Conservation (phyloP, 1,284 basidiomycete genomes). For the Sutorius eximius region DNA sequence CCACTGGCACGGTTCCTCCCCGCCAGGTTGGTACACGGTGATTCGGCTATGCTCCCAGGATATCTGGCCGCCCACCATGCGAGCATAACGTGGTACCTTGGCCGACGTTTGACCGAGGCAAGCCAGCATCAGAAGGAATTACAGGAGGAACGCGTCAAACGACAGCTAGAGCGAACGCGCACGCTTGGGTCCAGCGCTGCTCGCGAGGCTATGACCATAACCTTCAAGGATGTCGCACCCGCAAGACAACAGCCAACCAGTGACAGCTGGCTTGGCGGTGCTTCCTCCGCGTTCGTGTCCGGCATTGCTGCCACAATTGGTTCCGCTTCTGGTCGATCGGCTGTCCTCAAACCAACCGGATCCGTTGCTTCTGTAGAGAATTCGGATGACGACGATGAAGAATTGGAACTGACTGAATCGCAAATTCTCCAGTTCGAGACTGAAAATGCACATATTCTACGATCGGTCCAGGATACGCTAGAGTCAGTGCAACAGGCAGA, state of each 20-base stretch:
- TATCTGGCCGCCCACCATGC: constrained; percentile 81
- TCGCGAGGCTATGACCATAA: constrained; percentile 53
- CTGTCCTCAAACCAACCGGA: constrained; percentile 23
- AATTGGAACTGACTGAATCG: constrained; percentile 73
- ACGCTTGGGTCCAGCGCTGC: constrained; percentile 76
- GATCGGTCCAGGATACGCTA: constrained; percentile 78
- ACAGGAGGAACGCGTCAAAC: constrained; percentile 84
- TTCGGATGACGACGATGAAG: constrained; percentile 66
- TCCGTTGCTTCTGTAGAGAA: constrained; percentile 41
- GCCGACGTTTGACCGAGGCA: constrained; percentile 71
- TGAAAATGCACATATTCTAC: constrained; percentile 84
- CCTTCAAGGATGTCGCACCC: constrained; percentile 23
- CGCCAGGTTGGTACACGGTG: constrained; percentile 60
- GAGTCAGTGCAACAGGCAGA: constrained; percentile 88
- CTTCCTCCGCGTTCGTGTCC: constrained; percentile 56
- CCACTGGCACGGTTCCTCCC: constrained; percentile 67
- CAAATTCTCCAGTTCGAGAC: constrained; percentile 91
- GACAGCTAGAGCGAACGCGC: constrained; percentile 75
- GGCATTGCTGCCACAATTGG: constrained; percentile 67
- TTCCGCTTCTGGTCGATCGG: constrained; percentile 38
- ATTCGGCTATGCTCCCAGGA: constrained; percentile 58
- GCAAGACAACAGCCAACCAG: constrained; percentile 27
- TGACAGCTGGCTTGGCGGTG: constrained; percentile 64
- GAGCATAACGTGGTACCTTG: constrained; percentile 84
- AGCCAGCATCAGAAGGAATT: constrained; percentile 80